Base-by-base conservation (phyloP, 2,329 filamentous ascomycete genomes). In the Trichoderma breve region DNA sequence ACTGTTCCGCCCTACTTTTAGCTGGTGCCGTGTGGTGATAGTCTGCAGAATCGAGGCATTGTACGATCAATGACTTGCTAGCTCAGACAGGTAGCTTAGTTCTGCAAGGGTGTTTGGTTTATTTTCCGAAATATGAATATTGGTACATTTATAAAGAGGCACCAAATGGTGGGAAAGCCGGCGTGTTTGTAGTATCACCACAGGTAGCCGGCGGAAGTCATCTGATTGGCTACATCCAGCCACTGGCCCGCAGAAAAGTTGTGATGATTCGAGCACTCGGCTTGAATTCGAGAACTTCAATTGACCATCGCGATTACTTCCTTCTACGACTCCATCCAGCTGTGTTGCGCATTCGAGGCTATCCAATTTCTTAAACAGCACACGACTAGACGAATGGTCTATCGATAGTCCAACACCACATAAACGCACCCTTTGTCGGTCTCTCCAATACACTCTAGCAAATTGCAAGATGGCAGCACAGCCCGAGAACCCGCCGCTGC, bases 391-490 rank as follows among this genome's bases (percentile, higher is more conserved):
- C 18, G 32, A 51, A 7, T 30, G 0, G 2, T 21, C 28, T 24
- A 55, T 12, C 21, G 11, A 53, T 21, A 70, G 18, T 9, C 12
- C 55, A 21, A 26, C 43, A 21, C 24, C 30, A 5, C 57, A 34
- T 32, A 11, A 58, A 14, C 55, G 26, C 62, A 28, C 11, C 12
- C 18, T 26, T 21, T 39, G 21, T 36, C 53, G 34, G 51, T 43
- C 47, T 28, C 53, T 43, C 21, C 43, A n/a, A 32, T 6, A 60
- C 9, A 60, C 36, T 8, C 36, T 3, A n/a, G n/a, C 8, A 61
- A 5, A 69, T 34, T 5, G 9, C 28, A 74, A 53, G 24, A 81
- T 81, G 80, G 74, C 78, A 58, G 75, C 81, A 73, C 74, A 75
- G 14, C 76, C 76, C 39, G 64, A 74, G 34, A 75, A 77, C 61